Conservation (phyloP, 805 yeast species). For the Starmera dryadoides region DNA sequence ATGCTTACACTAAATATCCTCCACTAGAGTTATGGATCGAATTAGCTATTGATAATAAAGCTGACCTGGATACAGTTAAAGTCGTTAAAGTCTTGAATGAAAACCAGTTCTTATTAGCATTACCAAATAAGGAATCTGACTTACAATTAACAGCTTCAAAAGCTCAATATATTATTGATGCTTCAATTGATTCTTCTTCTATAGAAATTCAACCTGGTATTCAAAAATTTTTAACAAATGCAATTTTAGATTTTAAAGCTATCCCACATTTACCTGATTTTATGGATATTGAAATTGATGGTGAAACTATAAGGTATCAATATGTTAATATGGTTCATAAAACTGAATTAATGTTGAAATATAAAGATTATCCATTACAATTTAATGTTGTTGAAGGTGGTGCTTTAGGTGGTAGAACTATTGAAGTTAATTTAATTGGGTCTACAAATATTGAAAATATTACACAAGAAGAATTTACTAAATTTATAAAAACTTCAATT, state of each 20-base stretch:
- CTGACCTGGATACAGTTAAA: slow-evolving; percentile 30
- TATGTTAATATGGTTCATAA: slow-evolving; percentile 37
- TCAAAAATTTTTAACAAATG: slow-evolving; percentile 28
- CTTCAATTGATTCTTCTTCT: slow-evolving; percentile 5
- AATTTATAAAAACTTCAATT: slow-evolving; percentile 11
- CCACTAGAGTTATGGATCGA: slow-evolving; percentile 53
- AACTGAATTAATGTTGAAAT: slow-evolving; percentile 36
- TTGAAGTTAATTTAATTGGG: slow-evolving; percentile 43
- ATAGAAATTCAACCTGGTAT: slow-evolving; percentile 34
- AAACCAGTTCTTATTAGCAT: slow-evolving; percentile 30
- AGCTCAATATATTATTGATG: slow-evolving; percentile 22
- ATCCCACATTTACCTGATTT: slow-evolving; percentile 28
- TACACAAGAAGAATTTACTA: slow-evolving; percentile 9
- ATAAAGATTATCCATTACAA: slow-evolving; percentile 29
- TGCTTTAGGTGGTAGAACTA: slow-evolving; percentile 43
- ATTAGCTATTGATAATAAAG: slow-evolving; percentile 27
- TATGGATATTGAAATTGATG: slow-evolving; percentile 31
- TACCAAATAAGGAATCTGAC: slow-evolving; percentile 36
- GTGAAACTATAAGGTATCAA: slow-evolving; percentile 32
- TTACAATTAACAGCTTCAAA: slow-evolving; percentile 32
- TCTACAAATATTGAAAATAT: slow-evolving; percentile 11
- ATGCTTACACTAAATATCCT: slow-evolving; percentile 32
- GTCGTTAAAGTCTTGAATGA: slow-evolving; percentile 40
- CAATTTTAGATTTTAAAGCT: slow-evolving; percentile 36
- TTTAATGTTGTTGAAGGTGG: slow-evolving; percentile 50